These are phyloP conservation scores for Ambrosiella cleistominuta DNA, from an alignment of 2,329 filamentous ascomycete genomes.

Conservation along the genomic window DNA sequence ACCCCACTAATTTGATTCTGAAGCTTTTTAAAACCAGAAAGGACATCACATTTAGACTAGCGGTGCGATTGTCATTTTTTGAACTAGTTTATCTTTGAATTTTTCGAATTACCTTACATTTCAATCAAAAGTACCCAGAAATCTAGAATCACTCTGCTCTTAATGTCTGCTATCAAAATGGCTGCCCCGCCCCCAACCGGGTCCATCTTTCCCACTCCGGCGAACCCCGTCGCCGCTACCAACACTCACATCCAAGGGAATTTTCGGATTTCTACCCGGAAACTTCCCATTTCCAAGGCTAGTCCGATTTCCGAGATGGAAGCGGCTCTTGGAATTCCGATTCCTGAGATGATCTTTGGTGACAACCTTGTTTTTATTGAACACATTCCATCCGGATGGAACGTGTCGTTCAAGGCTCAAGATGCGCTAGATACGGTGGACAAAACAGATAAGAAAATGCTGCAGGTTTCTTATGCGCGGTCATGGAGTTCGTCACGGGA, in stretches of 20 bases:
- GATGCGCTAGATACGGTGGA: slow-evolving; percentile 82
- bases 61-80: too few species aligned
- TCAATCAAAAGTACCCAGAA: too few species aligned
- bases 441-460: slow-evolving; percentile 80
- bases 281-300: slow-evolving; percentile 87
- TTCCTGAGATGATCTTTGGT: slow-evolving; percentile 98
- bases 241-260: slow-evolving; percentile 38
- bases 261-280: slow-evolving; percentile 66
- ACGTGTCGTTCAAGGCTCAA: slow-evolving; percentile 63
- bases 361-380: slow-evolving; percentile 70
- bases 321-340: slow-evolving; percentile 59
- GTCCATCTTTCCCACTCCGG: slow-evolving; percentile 37
- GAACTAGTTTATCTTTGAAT: too few species aligned
- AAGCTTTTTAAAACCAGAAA: too few species aligned
- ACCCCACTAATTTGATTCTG: too few species aligned
- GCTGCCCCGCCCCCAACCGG: slow-evolving; percentile 20
- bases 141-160: too few species aligned
- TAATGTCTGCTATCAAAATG: not conserved
- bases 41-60: too few species aligned
- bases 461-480: slow-evolving; percentile 81
- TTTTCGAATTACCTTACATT: too few species aligned
- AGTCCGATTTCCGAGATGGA: slow-evolving; percentile 78
- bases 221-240: slow-evolving; percentile 35
- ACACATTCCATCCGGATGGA: slow-evolving; percentile 61
- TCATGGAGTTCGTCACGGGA: slow-evolving; percentile 59